A percentile compares a stretch with the other conserved stretches of the same genome.
Conservation (phyloP, 2,329 filamentous ascomycete species). For the Domatiomyces catenatus region DNA sequence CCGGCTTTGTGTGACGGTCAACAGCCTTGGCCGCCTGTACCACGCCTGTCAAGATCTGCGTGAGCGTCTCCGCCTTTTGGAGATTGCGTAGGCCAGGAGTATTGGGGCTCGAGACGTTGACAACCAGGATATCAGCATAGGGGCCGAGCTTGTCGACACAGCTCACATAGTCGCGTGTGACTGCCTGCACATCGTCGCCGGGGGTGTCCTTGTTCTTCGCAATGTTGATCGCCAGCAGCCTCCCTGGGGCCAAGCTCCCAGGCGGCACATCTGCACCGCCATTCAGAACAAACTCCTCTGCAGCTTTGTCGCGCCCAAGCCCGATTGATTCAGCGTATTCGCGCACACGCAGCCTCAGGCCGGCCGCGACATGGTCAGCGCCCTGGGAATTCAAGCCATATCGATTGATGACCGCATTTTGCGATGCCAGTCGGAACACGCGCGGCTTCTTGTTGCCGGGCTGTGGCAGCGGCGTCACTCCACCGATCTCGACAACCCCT, state of each 20-base stretch:
- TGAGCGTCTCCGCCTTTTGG: constrained; percentile 71
- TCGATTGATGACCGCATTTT: constrained; percentile 83
- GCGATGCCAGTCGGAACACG: constrained; percentile 69
- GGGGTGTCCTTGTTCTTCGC: constrained; percentile 94
- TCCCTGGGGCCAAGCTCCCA: constrained; percentile 61
- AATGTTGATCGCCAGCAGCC: constrained; percentile 75
- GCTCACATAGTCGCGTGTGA: constrained; percentile 68
- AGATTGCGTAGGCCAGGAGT: constrained; percentile 79
- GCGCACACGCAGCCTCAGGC: constrained; percentile 61
- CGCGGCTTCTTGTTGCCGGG: constrained; percentile 74
- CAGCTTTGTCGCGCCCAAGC: constrained; percentile 44
- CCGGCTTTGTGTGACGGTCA: constrained; percentile 55
- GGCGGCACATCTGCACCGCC: constrained; percentile 63
- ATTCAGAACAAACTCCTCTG: constrained; percentile 59
- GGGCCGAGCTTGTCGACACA: constrained; percentile 68
- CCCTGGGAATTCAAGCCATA: constrained; percentile 91
- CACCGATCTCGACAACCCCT: constrained; percentile 80
- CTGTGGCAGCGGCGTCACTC: constrained; percentile 75
- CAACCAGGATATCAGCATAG: constrained; percentile 91
- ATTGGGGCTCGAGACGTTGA: constrained; percentile 95
- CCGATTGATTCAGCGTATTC: constrained; percentile 59
- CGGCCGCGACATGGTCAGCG: constrained; percentile 69
- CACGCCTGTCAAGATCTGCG: constrained; percentile 63
- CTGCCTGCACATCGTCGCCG: constrained; percentile 67
- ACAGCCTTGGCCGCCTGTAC: constrained; percentile 59